Conservation (phyloP, 352 stramenopile genomes). For the Paralagenidium karlingii region DNA sequence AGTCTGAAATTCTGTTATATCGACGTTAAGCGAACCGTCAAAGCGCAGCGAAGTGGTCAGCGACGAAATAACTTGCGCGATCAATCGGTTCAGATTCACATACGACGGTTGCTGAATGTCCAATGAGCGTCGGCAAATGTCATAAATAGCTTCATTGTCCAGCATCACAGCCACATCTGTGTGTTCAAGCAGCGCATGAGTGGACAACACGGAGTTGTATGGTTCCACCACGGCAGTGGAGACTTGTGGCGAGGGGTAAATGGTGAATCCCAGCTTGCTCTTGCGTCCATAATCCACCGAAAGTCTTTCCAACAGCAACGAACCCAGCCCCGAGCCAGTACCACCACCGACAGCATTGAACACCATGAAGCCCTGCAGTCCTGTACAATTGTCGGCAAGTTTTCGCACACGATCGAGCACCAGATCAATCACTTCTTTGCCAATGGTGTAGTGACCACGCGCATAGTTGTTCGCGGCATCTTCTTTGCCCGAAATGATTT, state of each 20-base stretch:
- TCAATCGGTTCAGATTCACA: conserved; percentile 95
- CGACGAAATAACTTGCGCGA: conserved; percentile 94
- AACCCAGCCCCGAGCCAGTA: conserved; percentile 95
- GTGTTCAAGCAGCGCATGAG: conserved; percentile 93
- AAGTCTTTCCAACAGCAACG: conserved; percentile 93
- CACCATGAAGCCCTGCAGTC: conserved; percentile 96
- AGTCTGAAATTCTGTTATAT: conserved; percentile 97
- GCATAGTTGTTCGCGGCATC: conserved; percentile 84
- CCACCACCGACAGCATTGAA: conserved; percentile 96
- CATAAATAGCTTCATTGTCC: conserved; percentile 96
- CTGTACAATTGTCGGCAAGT: conserved; percentile 93
- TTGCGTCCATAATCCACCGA: conserved; percentile 96
- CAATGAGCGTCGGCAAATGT: conserved; percentile 93
- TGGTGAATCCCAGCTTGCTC: conserved; percentile 95
- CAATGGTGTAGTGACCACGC: conserved; percentile 86
- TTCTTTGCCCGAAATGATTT: conserved; percentile 96
- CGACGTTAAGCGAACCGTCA: conserved; percentile 93
- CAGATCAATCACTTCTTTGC: conserved; percentile 94
- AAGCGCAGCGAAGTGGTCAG: conserved; percentile 95
- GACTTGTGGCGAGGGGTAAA: conserved; percentile 95
- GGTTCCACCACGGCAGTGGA: conserved; percentile 96
- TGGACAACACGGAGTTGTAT: conserved; percentile 97
- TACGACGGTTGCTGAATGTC: conserved; percentile 94
- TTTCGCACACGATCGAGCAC: conserved; percentile 96
- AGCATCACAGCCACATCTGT: conserved; percentile 95